Evolutionary conservation across 768 basidiomycete species (phyloP), one percentile per base, ranked within the genome.

Genomic region (Pleurotus giganteus): DNA sequence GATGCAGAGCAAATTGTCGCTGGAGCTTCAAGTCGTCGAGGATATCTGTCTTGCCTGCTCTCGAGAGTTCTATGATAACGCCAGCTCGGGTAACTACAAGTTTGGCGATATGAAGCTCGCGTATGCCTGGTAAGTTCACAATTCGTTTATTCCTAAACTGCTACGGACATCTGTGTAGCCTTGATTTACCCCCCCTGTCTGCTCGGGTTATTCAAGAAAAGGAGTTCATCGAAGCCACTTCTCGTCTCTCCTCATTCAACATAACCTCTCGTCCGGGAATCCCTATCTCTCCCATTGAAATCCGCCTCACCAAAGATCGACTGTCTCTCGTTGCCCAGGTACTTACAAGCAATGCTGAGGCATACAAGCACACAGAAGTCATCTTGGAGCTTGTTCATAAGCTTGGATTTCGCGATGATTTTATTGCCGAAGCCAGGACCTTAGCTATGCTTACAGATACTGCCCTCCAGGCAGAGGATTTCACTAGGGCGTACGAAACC

Each of bases 211-310:
- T 69, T 12, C 75, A 73, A 56, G 93, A 98, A 66, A 88, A 86
- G 54, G 89, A 93, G 53, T 99, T 98, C 69, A 97, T 99, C 58
- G 95, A 98, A 73, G 97, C 97, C 1, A 99, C 97, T 1, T 96
- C 94, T 23, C 87, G 92, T 2, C 85, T 99, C 9, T 84, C 88
- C n/a, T 93, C 96, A 3, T 99, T 92, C 77, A 90, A 91, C 55
- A 79, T 96, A 57, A 77, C 77, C 66, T 85, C 92, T 21, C 78
- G 83, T 4, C 82, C 85, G 7, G 88, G 91, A 43, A 81, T 87
- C 39, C 80, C 85, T 4, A 85, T 98, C 49, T 82, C 93, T 7
- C 96, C 96, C 0, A 84, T 97, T 57, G 95, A 98, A 69, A 94
- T 99, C 57, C 88, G 96, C 7, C 80, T 97, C 19, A 90, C 91